Conservation (phyloP, 1,139 yeast genomes). For the Yamadazyma oceani region DNA sequence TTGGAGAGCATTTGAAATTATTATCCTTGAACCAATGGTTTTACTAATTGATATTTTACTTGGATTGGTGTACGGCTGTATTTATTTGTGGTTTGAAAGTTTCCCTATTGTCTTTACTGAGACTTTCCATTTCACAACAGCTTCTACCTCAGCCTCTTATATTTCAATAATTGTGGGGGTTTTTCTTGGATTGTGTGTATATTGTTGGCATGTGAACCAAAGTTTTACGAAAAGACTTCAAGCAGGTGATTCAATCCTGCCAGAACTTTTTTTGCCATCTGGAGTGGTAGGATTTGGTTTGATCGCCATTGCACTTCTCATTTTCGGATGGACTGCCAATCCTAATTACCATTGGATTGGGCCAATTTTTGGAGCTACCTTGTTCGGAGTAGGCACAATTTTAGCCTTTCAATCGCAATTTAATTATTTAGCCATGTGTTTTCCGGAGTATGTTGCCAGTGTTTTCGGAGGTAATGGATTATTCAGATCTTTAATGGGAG, state of each 20-base stretch:
- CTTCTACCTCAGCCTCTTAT: constrained; percentile 26
- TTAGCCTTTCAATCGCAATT: constrained; percentile 24
- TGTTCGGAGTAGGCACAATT: constrained; percentile 23
- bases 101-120: constrained; percentile 48
- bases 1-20: constrained; percentile 49
- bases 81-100: constrained; percentile 62
- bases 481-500: constrained; percentile 16
- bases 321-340: constrained; percentile 34
- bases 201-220: constrained; percentile 21
- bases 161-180: constrained; percentile 46
- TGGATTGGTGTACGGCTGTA: constrained; percentile 52
- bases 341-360: constrained; percentile 31
- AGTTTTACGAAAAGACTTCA: constrained; percentile 27
- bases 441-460: constrained; percentile 33
- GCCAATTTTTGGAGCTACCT: constrained; percentile 22
- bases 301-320: constrained; percentile 31
- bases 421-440: constrained; percentile 61
- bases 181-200: constrained; percentile 21
- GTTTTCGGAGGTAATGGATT: constrained; percentile 24
- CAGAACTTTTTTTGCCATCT: constrained; percentile 61
- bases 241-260: constrained; percentile 43
- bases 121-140: constrained; percentile 25
- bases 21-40: constrained; percentile 45
- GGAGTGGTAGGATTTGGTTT: constrained; percentile 34
- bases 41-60: constrained; percentile 49